Evolutionary conservation across 2,329 filamentous ascomycete genomes (phyloP).

Genomic region (Hypoxylon sp.): DNA sequence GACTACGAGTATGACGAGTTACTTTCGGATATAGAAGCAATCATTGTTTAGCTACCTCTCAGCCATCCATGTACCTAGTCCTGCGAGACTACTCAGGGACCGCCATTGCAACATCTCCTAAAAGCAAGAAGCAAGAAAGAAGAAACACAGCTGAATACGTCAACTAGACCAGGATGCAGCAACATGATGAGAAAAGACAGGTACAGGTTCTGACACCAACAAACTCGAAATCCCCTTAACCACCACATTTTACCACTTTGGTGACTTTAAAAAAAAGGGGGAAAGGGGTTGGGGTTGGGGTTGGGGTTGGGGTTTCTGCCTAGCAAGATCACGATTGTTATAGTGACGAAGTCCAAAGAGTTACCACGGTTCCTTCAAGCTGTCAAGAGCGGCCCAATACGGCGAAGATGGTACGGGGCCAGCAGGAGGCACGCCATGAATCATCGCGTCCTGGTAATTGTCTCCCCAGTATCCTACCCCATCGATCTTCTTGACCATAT

Average conservation of each 20-base stretch:
- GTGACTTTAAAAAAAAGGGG: neutral
- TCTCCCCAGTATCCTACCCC: conserved; percentile 51
- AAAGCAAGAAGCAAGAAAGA: conserved; percentile 13
- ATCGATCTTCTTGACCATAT: conserved; percentile 52
- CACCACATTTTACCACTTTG: neutral
- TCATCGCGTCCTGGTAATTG: conserved; percentile 45
- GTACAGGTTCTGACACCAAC: neutral
- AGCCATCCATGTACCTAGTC: conserved; percentile 3
- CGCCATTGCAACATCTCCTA: neutral
- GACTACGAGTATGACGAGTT: neutral
- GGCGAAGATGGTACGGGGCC: neutral
- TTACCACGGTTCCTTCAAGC: neutral
- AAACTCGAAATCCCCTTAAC: neutral
- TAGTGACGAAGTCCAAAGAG: neutral
- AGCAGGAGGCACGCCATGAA: conserved; percentile 20
- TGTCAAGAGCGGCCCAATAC: neutral
- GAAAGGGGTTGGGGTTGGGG: too few species aligned
- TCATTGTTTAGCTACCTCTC: conserved; percentile 7
- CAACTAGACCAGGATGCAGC: neutral
- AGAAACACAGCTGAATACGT: conserved; percentile 7
- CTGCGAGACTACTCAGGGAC: neutral
- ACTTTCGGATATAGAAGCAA: neutral
- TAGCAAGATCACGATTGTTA: neutral
- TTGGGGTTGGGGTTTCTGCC: neutral
- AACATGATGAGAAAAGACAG: neutral